Conservation (phyloP, 2,329 filamentous ascomycete species). For the Xylariaceae sp. region DNA sequence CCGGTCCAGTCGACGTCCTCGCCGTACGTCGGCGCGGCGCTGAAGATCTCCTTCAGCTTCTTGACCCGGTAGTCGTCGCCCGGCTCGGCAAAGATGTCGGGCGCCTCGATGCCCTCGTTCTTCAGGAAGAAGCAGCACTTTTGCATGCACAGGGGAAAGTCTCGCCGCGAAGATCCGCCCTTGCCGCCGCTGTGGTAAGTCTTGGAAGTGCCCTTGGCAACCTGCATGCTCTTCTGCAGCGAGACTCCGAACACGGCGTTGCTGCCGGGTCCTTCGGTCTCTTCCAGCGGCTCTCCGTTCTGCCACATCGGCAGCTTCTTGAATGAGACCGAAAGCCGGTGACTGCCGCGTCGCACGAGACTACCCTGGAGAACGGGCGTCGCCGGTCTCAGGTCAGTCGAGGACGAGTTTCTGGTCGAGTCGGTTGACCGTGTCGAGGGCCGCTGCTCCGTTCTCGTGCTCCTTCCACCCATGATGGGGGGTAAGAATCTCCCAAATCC, state of each 20-base stretch:
- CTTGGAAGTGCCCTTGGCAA: conserved; percentile 31
- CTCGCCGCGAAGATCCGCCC: conserved; percentile 27
- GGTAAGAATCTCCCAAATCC: conserved; percentile 18
- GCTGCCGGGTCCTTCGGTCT: conserved; percentile 18
- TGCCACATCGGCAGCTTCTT: conserved; percentile 25
- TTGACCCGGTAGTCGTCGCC: conserved; percentile 26
- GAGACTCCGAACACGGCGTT: conserved; percentile 32
- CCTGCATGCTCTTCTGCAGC: conserved; percentile 30
- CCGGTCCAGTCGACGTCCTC: conserved; percentile 28
- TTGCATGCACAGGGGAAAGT: conserved; percentile 35
- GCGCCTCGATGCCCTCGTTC: conserved; percentile 25
- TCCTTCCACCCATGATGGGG: conserved; percentile 15
- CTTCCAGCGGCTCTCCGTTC: conserved; percentile 16
- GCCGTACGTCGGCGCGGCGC: conserved; percentile 29
- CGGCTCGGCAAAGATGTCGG: conserved; percentile 31
- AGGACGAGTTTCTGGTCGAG: conserved; percentile 5
- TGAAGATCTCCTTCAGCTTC: conserved; percentile 30
- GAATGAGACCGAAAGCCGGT: conserved; percentile 26
- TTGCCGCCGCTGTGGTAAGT: conserved; percentile 28
- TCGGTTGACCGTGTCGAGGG: conserved; percentile 18
- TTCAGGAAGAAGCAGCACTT: conserved; percentile 32
- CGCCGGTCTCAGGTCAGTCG: conserved; percentile 13
- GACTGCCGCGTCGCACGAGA: conserved; percentile 21
- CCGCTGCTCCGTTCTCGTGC: conserved; percentile 16
- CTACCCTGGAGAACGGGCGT: conserved; percentile 22